Evolutionary conservation across 257 asterid genomes (phyloP), one percentile per base, ranked within the genome.

Genomic region (Buddleja alternifolia): DNA sequence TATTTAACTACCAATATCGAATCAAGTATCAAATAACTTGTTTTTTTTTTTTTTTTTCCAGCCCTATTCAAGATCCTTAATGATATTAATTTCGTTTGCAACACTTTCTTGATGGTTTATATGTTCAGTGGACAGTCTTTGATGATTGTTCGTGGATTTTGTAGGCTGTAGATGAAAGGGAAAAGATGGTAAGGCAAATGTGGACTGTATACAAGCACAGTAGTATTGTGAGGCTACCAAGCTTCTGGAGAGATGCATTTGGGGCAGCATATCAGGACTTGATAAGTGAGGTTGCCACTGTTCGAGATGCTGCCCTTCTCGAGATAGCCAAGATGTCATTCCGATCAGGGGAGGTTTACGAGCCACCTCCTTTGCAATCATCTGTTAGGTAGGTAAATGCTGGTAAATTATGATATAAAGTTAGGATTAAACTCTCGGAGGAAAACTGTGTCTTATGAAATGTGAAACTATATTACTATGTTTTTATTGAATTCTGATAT

Each of bases 251-350:
- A 70, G 83, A 77, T 12, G 89, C 92, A 47, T 86, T 83, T 36
- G 81, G 78, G 78, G 92, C 92, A 39, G 92, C 92, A 0, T 86
- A 83, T 54, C 81, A 79, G 63, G 84, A 86, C 54, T 65, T 86
- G 82, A 82, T 77, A 3, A 76, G 81, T 57, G 89, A 81, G 69
- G 72, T 70, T 47, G 47, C 83, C 0, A 29, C 53, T 16, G 51
- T 70, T 55, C 80, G 77, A 32, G 64, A 83, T 24, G 39, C 79
- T 50, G 92, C 89, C 56, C 67, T 86, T 60, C 71, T 81, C 0
- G 87, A 83, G 83, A 86, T 86, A 40, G 89, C 89, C 46, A 83
- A 81, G 77, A 77, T 86, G 89, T 86, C 87, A 16, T 67, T 86
- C 52, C 84, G 73, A 23, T 71, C 85, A 42, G 53, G 72, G 2